phyloP scores from a whole-genome alignment of 192 early-diverging fungal genomes.

The Backusella tarrabulga region DNA sequence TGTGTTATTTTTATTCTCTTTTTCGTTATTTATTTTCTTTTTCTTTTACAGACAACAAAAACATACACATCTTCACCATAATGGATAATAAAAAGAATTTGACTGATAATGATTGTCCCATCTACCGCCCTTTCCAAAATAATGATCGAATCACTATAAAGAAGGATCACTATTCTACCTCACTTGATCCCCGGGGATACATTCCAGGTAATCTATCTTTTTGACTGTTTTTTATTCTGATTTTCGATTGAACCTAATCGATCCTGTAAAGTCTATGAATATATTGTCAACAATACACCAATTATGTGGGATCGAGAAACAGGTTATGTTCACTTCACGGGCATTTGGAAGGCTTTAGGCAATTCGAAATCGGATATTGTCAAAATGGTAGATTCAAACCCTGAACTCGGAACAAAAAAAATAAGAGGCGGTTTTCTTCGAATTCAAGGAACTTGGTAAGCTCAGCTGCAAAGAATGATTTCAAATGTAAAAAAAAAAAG shows the following conservation, averaged over 20 bases:
- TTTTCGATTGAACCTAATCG: neutral
- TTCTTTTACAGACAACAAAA: neutral
- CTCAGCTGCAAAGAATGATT: neutral
- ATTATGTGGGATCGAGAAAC: constrained; percentile 68
- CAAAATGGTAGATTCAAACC: constrained; percentile 60
- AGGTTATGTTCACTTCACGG: constrained; percentile 59
- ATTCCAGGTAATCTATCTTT: constrained; percentile 51
- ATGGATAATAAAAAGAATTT: constrained; percentile 13
- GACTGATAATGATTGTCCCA: constrained; percentile 32
- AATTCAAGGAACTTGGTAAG: constrained; percentile 64
- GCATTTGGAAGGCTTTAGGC: constrained; percentile 60
- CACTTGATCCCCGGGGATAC: constrained; percentile 56
- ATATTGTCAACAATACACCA: constrained; percentile 52
- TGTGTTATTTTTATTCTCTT: constrained; percentile 6
- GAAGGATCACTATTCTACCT: constrained; percentile 60
- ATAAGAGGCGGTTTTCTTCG: constrained; percentile 60
- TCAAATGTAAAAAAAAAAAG: neutral
- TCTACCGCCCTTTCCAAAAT: constrained; percentile 30
- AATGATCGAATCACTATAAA: constrained; percentile 35
- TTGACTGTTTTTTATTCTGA: neutral
- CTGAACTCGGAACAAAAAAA: constrained; percentile 54
- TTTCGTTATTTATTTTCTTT: constrained; percentile 10
- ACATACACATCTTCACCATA: neutral
- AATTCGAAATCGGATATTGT: constrained; percentile 61
- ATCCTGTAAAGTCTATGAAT: constrained; percentile 51